Base-by-base conservation (phyloP, 2,329 filamentous ascomycete genomes). In the Trichoderma harzianum region DNA sequence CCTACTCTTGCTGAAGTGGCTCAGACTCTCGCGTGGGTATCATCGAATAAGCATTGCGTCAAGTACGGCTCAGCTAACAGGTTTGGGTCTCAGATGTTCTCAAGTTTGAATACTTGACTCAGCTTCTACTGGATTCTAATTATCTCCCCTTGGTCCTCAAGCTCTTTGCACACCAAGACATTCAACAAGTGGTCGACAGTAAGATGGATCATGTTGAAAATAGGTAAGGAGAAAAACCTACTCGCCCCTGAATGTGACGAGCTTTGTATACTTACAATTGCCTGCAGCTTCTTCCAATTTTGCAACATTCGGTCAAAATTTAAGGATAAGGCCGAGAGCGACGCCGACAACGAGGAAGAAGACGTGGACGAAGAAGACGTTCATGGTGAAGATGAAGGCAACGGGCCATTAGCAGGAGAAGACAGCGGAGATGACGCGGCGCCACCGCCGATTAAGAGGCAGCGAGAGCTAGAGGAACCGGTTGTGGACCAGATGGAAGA, bases 101-200 rank as follows among this genome's bases (percentile, higher is more conserved):
- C 75, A 97, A 98, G 79, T 98, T 96, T 76, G 96, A 99, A 82
- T 98, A 98, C 78, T 84, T 99, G 78, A 95, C 94, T 0, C 96
- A 99, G 78, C 87, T 99, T 3, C 85, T 99, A 12, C 87, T 99
- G 32, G 96, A 99, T 81, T 96, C 94, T 5, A 98, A 97, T 80
- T 99, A 98, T 80, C 87, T 99, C 7, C 95, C 95, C 1, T 85
- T 99, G 34, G 92, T 97, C 28, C 84, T 99, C 36, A 98, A 98
- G 83, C 89, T 98, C 63, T 95, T 98, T 80, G 94, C 95, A 64
- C 91, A 97, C 78, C 95, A 98, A 80, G 97, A 99, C 74, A 90
- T 98, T 43, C 95, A 98, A 76, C 92, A 94, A 78, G 89, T 95
- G 4, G 92, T 97, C 36, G 94, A 97, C 76, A 94, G 92, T 82